Evolutionary conservation across 2,329 filamentous ascomycete genomes (phyloP), one percentile per base, ranked within the genome.

Genomic region (Epichloe sibirici): DNA sequence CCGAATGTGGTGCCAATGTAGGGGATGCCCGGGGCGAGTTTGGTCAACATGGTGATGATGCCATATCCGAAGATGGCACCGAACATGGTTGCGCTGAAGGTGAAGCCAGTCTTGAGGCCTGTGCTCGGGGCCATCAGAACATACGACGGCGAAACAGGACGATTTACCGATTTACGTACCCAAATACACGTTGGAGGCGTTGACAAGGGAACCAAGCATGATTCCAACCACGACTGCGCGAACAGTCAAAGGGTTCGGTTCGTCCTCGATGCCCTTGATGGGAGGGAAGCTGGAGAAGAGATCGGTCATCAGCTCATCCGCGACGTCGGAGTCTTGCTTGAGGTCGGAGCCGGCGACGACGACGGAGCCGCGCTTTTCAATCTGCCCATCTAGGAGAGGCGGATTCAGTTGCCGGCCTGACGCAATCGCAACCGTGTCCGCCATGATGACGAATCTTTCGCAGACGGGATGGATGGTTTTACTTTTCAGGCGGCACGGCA

Each of bases 111-210:
- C 61, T 76, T 76, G 54, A 77, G 67, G 52, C 72, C 72, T 72
- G 42, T 55, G 25, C 6, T 15, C 13, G 23, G 23, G 23, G 23
- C 4, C 23, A 25, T 25, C 23, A 25, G 23, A 25, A 25, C 23
- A 25, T 25, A 4, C 23, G 3, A 25, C 23, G 23, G 23, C 23
- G 23, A 25, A 25, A 25, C 4, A 25, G 23, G 23, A 4, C 4
- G 3, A 4, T 21, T 2, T 21, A 21, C 17, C 1, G 17, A 4
- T 25, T 3, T 4, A 53, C 64, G 49, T 66, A 71, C 78, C 78
- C 28, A 83, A 72, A 58, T 83, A 83, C 43, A 83, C 70, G 61
- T 83, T 83, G 53, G 78, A 81, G 9, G 78, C 77, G 58, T 81
- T 81, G 57, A 82, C 78, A 8, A 83, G 69, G 15, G 74, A 77